Evolutionary conservation across 2,329 filamentous ascomycete species (phyloP).

Genomic region (Alternaria gansuensis): DNA sequence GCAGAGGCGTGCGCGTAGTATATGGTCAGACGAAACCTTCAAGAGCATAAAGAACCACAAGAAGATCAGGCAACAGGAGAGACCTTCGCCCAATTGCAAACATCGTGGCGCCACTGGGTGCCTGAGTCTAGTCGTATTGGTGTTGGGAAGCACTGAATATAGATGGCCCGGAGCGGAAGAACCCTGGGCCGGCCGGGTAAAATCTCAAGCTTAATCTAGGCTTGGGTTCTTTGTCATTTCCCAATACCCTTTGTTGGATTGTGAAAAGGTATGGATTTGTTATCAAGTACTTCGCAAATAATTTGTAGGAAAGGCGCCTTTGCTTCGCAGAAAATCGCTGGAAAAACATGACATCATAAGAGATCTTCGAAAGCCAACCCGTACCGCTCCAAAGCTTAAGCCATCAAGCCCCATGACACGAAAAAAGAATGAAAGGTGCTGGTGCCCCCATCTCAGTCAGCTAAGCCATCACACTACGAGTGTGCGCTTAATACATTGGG

Average conservation of each 20-base stretch:
- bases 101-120: constrained; percentile 13
- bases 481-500: constrained; percentile 14
- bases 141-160: constrained; percentile 11
- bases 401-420: neutral
- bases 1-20: constrained; percentile 17
- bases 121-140: constrained; percentile 16
- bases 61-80: constrained; percentile 10
- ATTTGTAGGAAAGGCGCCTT: neutral
- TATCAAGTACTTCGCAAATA: neutral
- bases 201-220: constrained; percentile 11
- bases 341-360: constrained; percentile 4
- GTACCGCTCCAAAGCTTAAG: neutral
- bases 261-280: neutral
- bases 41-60: constrained; percentile 14
- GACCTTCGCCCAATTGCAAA: neutral
- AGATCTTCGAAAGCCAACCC: neutral
- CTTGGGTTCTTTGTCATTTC: constrained; percentile 4
- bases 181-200: neutral
- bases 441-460: constrained; percentile 1
- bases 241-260: neutral
- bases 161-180: constrained; percentile 5
- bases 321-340: neutral
- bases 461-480: neutral
- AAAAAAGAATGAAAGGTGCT: neutral
- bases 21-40: constrained; percentile 3